Evolutionary conservation across 768 basidiomycete species (phyloP).

Genomic region (Collybia mongolica): DNA sequence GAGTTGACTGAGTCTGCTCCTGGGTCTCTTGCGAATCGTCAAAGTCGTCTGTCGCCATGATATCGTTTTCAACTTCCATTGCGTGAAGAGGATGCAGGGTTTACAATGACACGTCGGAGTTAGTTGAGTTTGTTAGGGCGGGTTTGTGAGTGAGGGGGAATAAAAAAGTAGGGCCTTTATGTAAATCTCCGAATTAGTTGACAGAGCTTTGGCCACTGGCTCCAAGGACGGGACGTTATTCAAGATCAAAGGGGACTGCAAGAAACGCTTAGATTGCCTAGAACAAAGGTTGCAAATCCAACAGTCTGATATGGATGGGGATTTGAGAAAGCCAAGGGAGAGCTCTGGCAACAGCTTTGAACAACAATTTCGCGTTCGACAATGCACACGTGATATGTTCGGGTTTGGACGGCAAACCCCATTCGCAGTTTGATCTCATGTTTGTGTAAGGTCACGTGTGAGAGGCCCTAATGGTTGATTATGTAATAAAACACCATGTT

Average conservation of each 20-base stretch:
- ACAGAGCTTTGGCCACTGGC: slow-evolving; percentile 5
- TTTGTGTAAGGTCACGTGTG: too few species aligned
- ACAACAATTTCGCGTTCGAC: background rate
- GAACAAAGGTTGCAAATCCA: background rate
- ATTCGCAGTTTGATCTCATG: too few species aligned
- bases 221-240: slow-evolving; percentile 4
- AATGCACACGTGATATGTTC: too few species aligned
- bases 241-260: slow-evolving; percentile 11
- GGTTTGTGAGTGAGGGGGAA: background rate
- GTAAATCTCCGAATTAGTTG: background rate
- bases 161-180: background rate
- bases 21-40: slow-evolving; percentile 25
- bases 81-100: background rate
- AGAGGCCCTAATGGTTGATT: too few species aligned
- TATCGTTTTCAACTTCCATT: slow-evolving; percentile 16
- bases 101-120: background rate
- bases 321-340: background rate
- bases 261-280: background rate
- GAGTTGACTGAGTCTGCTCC: slow-evolving; percentile 44
- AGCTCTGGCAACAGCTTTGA: slow-evolving; percentile 7
- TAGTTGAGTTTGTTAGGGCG: background rate
- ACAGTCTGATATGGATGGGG: slow-evolving; percentile 1
- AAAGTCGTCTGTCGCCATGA: slow-evolving; percentile 20
- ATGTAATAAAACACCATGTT: too few species aligned
- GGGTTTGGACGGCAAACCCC: too few species aligned